Conservation (phyloP, 768 basidiomycete species). For the Termitomyces sp. region DNA sequence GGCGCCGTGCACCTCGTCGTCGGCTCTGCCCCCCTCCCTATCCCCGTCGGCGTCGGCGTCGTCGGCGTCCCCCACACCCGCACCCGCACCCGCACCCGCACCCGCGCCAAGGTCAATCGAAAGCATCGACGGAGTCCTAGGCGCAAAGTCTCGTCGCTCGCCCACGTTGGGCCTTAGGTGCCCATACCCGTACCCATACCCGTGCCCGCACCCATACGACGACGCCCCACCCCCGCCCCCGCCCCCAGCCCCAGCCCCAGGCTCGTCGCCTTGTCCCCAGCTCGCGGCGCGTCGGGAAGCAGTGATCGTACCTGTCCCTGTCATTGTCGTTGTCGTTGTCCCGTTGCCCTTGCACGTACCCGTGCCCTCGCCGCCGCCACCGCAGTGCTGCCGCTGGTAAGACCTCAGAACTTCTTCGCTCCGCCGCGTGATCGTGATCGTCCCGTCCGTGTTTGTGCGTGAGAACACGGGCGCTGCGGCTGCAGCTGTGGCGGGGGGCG, state of each 20-base stretch:
- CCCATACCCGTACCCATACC: conserved; percentile 17
- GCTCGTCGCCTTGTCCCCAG: conserved; percentile 50
- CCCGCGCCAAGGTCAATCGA: not conserved
- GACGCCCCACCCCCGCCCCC: conserved; percentile 35
- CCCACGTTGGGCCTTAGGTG: conserved; percentile 30
- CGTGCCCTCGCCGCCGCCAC: not conserved
- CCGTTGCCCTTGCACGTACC: not conserved
- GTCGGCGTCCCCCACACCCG: no score
- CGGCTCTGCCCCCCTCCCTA: not conserved
- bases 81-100: no score
- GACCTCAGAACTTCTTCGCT: conserved; percentile 43
- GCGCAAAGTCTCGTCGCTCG: conserved; percentile 18
- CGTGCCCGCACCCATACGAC: conserved; percentile 23
- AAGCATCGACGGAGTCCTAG: conserved; percentile 13
- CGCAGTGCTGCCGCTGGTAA: conserved; percentile 9
- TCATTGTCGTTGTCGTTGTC: no score
- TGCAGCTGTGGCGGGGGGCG: conserved; percentile 9
- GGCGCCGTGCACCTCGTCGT: not conserved
- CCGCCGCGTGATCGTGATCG: conserved; percentile 18
- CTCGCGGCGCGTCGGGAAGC: conserved; percentile 58
- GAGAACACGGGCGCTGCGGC: not conserved
- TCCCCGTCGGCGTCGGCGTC: not conserved
- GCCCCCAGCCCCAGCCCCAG: conserved; percentile 25
- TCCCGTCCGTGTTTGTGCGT: not conserved
- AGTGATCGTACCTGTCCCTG: conserved; percentile 17